A percentile compares a stretch with the other conserved stretches of the same genome.
These are phyloP conservation scores for Amoebophrya sp. DNA, from an alignment of 169 alveolate genomes.

Conservation along the genomic window DNA sequence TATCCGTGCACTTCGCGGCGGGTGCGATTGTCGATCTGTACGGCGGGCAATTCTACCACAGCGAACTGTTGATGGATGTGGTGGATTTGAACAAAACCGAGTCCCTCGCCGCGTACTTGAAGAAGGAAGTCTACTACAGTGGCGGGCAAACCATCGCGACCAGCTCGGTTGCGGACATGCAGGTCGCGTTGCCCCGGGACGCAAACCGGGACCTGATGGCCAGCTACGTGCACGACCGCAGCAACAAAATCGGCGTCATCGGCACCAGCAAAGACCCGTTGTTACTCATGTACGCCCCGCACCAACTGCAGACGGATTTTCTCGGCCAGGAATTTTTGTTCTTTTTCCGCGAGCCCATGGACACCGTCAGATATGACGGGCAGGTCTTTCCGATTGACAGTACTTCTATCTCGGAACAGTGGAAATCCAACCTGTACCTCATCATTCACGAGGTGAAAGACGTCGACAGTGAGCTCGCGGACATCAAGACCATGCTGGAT, in stretches of 20 bases:
- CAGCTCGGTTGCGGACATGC: too few species aligned
- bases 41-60: background rate
- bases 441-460: background rate
- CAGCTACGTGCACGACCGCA: background rate
- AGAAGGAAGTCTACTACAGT: too few species aligned
- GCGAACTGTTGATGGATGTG: background rate
- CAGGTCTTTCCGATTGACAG: background rate
- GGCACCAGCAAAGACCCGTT: background rate
- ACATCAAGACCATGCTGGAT: background rate
- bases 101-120: too few species aligned
- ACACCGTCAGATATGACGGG: background rate
- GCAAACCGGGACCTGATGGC: background rate
- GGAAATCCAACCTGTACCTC: background rate
- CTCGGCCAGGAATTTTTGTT: background rate
- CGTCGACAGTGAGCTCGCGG: background rate
- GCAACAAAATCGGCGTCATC: background rate
- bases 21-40: background rate
- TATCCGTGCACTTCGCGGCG: background rate
- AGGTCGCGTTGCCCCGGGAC: background rate
- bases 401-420: background rate
- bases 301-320: background rate
- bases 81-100: too few species aligned
- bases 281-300: background rate
- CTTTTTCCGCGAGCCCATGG: slow-evolving; percentile 4
- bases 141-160: too few species aligned